Evolutionary conservation across 1,284 basidiomycete genomes (phyloP), one percentile per base, ranked within the genome.

Genomic region (Ustilago hordei): DNA sequence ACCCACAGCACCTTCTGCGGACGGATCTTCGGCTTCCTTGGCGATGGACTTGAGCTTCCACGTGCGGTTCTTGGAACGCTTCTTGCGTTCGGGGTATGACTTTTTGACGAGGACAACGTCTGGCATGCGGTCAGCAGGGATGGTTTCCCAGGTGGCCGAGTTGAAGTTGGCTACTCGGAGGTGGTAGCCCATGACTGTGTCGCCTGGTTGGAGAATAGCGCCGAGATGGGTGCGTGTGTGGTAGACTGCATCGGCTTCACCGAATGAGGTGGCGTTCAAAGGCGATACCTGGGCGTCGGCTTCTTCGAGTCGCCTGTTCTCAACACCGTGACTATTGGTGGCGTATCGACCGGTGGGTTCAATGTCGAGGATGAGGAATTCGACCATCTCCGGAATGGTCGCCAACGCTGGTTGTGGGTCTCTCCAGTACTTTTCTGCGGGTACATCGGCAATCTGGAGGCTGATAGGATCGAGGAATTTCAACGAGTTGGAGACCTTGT

Each of bases 141-240:
- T 88, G n/a, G 89, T 86, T 39, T 95, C 92, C 85, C 92, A 98
- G 53, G 91, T 91, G 56, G 92, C 91, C 69, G 92, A 93, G 89
- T 99, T 99, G 89, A 93, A 98, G 89, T 99, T 99, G 70, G 93
- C 89, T 73, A 92, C 91, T 19, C 91, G 91, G 66, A 99, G 90
- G 87, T 94, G 91, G 89, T 95, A 99, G 4, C 96, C 96, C 69
- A 98, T 88, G 28, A 91, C 95, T 0, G 94, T 92, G 87, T 99
- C 97, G 23, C 96, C 97, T 0, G 96, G 95, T 85, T 98, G 95
- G 28, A 99, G 89, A 81, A 99, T 94, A 15, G 91, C 92, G 56
- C 97, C 97, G 48, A 99, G 91, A 83, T 99, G 96, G 15, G 96
- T 98, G 43, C 95, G 93, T 13, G 95, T 96, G 87, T 98, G 95